These are phyloP conservation scores for Chloris gayana DNA, from an alignment of 176 grass and related monocot species.

Conservation along the genomic window DNA sequence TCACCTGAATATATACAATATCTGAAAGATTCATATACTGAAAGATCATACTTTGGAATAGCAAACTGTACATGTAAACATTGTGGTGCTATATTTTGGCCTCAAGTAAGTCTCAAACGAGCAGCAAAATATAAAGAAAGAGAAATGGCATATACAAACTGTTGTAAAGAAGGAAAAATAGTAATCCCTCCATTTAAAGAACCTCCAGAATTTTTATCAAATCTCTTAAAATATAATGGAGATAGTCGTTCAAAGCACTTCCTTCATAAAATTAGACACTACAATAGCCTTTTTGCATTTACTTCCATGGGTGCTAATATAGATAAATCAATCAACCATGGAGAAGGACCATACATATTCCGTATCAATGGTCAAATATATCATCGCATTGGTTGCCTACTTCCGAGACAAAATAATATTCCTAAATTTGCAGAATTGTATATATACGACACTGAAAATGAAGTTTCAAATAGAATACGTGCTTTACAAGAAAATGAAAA, in stretches of 20 bases:
- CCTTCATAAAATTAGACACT: too few species aligned
- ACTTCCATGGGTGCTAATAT: too few species aligned
- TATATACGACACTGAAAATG: too few species aligned
- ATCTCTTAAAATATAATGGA: background rate
- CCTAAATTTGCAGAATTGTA: too few species aligned
- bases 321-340: too few species aligned
- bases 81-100: background rate
- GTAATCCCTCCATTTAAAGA: background rate
- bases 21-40: background rate
- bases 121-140: background rate
- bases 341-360: too few species aligned
- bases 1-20: background rate
- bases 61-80: background rate
- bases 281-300: too few species aligned
- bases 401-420: too few species aligned
- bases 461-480: too few species aligned
- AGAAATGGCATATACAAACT: background rate
- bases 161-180: background rate
- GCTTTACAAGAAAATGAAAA: too few species aligned
- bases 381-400: too few species aligned
- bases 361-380: too few species aligned
- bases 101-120: background rate
- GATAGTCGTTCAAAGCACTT: background rate
- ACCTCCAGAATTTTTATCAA: background rate
- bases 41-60: background rate